Conservation (phyloP, 2,329 filamentous ascomycete species). For the Graphilbum ipis-grandicollis region DNA sequence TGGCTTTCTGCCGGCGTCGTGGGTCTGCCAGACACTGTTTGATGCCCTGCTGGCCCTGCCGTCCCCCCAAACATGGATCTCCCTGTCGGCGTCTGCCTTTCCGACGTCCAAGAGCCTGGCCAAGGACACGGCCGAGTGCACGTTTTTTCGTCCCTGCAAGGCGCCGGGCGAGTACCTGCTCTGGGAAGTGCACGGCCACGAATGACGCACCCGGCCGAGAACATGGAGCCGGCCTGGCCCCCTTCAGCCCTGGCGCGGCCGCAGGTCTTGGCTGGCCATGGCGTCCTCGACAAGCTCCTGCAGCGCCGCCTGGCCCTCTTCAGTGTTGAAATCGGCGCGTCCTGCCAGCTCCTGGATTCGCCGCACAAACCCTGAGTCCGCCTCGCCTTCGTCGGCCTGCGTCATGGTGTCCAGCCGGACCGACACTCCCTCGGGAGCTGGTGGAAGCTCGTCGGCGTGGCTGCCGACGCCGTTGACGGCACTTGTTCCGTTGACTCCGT, state of each 20-base stretch:
- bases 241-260: slow-evolving; percentile 38
- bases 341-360: slow-evolving; percentile 80
- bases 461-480: slow-evolving; percentile 8
- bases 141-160: slow-evolving; percentile 32
- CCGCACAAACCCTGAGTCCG: slow-evolving; percentile 68
- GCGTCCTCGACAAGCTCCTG: slow-evolving; percentile 68
- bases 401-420: background rate
- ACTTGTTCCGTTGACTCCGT: slow-evolving; percentile 10
- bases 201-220: slow-evolving; percentile 12
- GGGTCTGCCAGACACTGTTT: slow-evolving; percentile 31
- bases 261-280: slow-evolving; percentile 46
- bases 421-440: slow-evolving; percentile 23
- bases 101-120: slow-evolving; percentile 24
- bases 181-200: slow-evolving; percentile 37
- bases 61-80: slow-evolving; percentile 34
- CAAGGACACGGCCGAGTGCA: slow-evolving; percentile 30
- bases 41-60: slow-evolving; percentile 25
- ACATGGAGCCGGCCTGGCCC: background rate
- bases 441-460: slow-evolving; percentile 45
- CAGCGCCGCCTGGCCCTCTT: slow-evolving; percentile 63
- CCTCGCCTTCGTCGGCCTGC: slow-evolving; percentile 16
- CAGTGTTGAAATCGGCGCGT: slow-evolving; percentile 66
- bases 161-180: slow-evolving; percentile 36
- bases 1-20: slow-evolving; percentile 36
- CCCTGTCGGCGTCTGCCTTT: slow-evolving; percentile 34